A percentile compares a stretch with the other conserved stretches of the same genome.
These are phyloP conservation scores for Immersiella caudata DNA, from an alignment of 495 filamentous ascomycete species.

Conservation along the genomic window DNA sequence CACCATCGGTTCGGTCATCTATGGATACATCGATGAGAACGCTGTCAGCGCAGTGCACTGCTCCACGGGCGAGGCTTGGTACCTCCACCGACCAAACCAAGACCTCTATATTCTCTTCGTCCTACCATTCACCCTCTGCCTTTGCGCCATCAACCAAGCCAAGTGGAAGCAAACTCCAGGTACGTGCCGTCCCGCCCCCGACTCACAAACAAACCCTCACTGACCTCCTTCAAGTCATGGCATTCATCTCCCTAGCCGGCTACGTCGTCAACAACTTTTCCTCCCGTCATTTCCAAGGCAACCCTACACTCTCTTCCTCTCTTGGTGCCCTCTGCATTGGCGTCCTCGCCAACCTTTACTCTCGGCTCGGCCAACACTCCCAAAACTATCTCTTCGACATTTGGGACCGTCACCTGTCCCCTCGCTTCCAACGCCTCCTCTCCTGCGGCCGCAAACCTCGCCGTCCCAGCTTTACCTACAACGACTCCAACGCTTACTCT, in stretches of 20 bases:
- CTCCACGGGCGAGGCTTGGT: slow-evolving; percentile 38
- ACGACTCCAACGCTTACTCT: slow-evolving; percentile 15
- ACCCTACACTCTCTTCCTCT: slow-evolving; percentile 81
- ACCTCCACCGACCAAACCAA: slow-evolving; percentile 57
- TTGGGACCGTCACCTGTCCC: slow-evolving; percentile 36
- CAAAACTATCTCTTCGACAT: slow-evolving; percentile 37
- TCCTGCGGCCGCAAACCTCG: not conserved
- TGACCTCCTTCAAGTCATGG: slow-evolving; percentile 54
- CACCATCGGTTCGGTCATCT: slow-evolving; percentile 88
- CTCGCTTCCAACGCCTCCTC: slow-evolving; percentile 25
- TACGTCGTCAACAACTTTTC: slow-evolving; percentile 87
- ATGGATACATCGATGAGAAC: slow-evolving; percentile 75
- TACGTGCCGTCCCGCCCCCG: slow-evolving; percentile 47
- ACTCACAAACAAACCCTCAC: too few species aligned
- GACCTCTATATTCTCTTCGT: slow-evolving; percentile 77
- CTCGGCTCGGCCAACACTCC: slow-evolving; percentile 61
- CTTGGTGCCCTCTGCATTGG: slow-evolving; percentile 87
- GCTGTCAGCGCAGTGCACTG: slow-evolving; percentile 77
- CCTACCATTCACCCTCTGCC: slow-evolving; percentile 75
- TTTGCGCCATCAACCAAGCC: slow-evolving; percentile 84
- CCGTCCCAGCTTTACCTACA: slow-evolving; percentile 23
- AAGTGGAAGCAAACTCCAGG: slow-evolving; percentile 87
- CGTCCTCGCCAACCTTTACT: slow-evolving; percentile 84
- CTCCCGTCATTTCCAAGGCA: slow-evolving; percentile 68
- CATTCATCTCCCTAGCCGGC: slow-evolving; percentile 79